Evolutionary conservation across 164 flowering plant genomes (phyloP).

Genomic region (Buxus sempervirens): DNA sequence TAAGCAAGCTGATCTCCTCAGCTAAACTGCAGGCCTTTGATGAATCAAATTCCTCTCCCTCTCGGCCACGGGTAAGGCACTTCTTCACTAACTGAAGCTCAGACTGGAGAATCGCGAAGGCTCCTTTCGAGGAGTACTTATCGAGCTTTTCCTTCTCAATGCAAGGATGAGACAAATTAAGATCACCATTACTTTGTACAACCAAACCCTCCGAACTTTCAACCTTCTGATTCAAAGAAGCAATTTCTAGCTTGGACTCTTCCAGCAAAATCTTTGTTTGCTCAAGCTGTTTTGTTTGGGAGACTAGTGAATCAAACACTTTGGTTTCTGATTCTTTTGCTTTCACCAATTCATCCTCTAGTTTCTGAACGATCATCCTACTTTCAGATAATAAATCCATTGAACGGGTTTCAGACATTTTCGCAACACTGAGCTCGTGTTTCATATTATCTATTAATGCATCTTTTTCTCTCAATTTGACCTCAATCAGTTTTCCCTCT

Average conservation of each 20-base stretch:
- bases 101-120: conserved; percentile 26
- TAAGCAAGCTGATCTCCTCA: conserved; percentile 37
- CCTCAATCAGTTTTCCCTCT: conserved; percentile 25
- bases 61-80: conserved; percentile 21
- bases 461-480: conserved; percentile 22
- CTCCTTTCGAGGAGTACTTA: conserved; percentile 12
- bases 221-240: conserved; percentile 31
- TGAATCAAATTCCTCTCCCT: conserved; percentile 28
- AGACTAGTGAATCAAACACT: conserved; percentile 31
- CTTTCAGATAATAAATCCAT: conserved; percentile 22
- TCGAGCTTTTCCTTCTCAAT: conserved; percentile 16
- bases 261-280: conserved; percentile 47
- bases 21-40: conserved; percentile 20
- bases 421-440: conserved; percentile 31
- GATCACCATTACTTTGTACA: conserved; percentile 1
- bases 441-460: conserved; percentile 18
- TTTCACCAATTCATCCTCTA: conserved; percentile 40
- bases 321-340: conserved; percentile 43
- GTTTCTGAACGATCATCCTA: conserved; percentile 23
- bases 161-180: conserved; percentile 8
- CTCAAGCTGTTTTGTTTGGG: conserved; percentile 58
- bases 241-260: conserved; percentile 50
- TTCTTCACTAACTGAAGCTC: conserved; percentile 38
- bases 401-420: conserved; percentile 24
- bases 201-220: conserved; percentile 17